A percentile compares a stretch with the other conserved stretches of the same genome.
Conservation (phyloP, 1,284 basidiomycete species). For the Schizopora paradoxa region DNA sequence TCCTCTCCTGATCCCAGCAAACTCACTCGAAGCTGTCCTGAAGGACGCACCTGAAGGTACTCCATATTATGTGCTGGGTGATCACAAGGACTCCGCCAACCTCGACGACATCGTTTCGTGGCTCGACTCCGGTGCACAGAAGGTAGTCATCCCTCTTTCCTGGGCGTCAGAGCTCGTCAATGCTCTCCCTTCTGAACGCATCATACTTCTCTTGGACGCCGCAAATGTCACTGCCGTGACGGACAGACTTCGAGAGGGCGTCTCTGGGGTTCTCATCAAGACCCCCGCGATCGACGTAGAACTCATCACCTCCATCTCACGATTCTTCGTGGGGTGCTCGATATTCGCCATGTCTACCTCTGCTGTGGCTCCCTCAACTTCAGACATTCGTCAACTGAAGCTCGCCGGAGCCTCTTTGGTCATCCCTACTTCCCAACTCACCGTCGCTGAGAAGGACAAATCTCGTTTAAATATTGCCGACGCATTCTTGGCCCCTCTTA, state of each 20-base stretch:
- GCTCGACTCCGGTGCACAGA: slow-evolving; percentile 75
- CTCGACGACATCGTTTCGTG: slow-evolving; percentile 56
- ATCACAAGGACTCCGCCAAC: slow-evolving; percentile 42
- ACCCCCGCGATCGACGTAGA: slow-evolving; percentile 60
- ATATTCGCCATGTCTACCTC: slow-evolving; percentile 59
- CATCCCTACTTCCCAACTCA: slow-evolving; percentile 69
- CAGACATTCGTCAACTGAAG: slow-evolving; percentile 51
- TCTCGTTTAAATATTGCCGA: slow-evolving; percentile 74
- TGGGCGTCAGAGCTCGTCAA: slow-evolving; percentile 64
- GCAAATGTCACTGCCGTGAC: slow-evolving; percentile 69
- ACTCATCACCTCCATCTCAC: slow-evolving; percentile 66
- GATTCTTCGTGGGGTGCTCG: slow-evolving; percentile 61
- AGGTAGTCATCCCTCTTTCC: slow-evolving; percentile 66
- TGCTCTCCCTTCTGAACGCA: slow-evolving; percentile 64
- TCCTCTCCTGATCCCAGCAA: slow-evolving; percentile 12
- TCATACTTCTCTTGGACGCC: slow-evolving; percentile 71
- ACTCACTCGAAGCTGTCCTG: slow-evolving; percentile 18
- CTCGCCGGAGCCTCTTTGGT: slow-evolving; percentile 64
- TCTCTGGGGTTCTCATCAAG: slow-evolving; percentile 76
- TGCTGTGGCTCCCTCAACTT: slow-evolving; percentile 41
- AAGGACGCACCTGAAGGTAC: slow-evolving; percentile 22
- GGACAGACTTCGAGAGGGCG: slow-evolving; percentile 61
- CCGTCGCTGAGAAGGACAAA: slow-evolving; percentile 47
- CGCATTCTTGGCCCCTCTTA: slow-evolving; percentile 77
- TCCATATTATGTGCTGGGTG: slow-evolving; percentile 53